Evolutionary conservation across 1,284 basidiomycete species (phyloP), one percentile per base, ranked within the genome.

Genomic region (Cryptococcus sp.): DNA sequence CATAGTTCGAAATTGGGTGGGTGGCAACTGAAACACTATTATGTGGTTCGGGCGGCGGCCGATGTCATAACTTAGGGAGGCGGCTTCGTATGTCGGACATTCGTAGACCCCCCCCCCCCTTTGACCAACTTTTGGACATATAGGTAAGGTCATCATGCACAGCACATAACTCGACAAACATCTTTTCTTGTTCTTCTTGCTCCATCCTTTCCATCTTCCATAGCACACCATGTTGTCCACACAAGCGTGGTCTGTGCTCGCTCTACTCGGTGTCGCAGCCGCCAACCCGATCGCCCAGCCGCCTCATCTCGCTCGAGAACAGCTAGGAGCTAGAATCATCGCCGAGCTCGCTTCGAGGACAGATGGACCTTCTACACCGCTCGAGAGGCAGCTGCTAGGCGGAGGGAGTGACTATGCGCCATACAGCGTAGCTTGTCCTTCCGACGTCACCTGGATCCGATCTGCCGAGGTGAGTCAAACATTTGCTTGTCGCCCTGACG

Each of bases 401-500:
- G 50, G 51, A 6, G 60, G 59, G 35, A 48, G 44, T 25, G 56
- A 59, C 1, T 74, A 71, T 54, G 60, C 60, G 3, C 73, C 73
- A 4, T 69, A 66, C 47, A 45, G 61, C 24, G 62, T 70, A 19
- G 52, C 59, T 7, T 73, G 73, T 52, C 71, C 69, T 0, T 52
- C 53, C 7, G 53, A 61, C 12, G 38, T 54, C 21, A 68, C 60
- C 3, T 73, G 66, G 67, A 58, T 72, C 33, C 58, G 73, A 45
- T 56, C 68, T n/a, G 58, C 52, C 21, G 53, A 56, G n/a, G 66
- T 69, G 48, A 57, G 67, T 58, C 50, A 26, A 5, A n/a, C 42
- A 40, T 14, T n/a, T 12, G 24, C 18, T 26, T 2, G n/a, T 12
- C 19, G 21, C n/a, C 14, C 14, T 4, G 9, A 19, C 22, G n/a